Percentiles rank a stretch among this genome's conserved stretches.
Evolutionary conservation across 257 asterid species (phyloP).

Genomic region (Pogostemon cablin): DNA sequence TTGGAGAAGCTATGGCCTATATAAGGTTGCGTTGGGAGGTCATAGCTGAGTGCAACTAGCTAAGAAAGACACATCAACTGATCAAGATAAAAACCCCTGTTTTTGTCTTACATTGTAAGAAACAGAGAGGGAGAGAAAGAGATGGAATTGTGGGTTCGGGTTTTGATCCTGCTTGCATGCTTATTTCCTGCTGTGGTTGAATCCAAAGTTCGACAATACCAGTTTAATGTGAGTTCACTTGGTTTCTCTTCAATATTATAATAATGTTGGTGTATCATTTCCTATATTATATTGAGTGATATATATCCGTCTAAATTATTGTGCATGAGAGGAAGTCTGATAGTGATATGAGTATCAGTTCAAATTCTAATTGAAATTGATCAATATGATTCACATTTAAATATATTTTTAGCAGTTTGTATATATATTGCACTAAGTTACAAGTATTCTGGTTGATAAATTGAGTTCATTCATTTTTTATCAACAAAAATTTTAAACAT

Average conservation of each 20-base stretch:
- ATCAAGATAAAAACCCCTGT: conserved; percentile 2
- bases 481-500: background rate
- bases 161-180: conserved; percentile 47
- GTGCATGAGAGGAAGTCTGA: too few relatives aligned
- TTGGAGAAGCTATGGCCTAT: conserved; percentile 34
- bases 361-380: too few relatives aligned
- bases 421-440: too few relatives aligned
- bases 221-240: conserved; percentile 67
- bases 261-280: too few relatives aligned
- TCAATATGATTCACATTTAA: too few relatives aligned
- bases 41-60: conserved; percentile 41
- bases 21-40: conserved; percentile 51
- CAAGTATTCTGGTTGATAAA: too few relatives aligned
- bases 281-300: too few relatives aligned
- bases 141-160: conserved; percentile 52
- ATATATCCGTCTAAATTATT: too few relatives aligned
- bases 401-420: too few relatives aligned
- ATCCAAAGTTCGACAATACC: conserved; percentile 71
- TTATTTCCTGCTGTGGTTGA: conserved; percentile 49
- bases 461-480: too few relatives aligned
- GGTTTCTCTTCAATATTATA: background rate
- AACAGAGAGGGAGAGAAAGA: background rate
- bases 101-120: conserved; percentile 21
- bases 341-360: too few relatives aligned
- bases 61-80: conserved; percentile 38